Evolutionary conservation across 164 flowering plant species (phyloP), one percentile per base, ranked within the genome.

Genomic region (Chimonanthus salicifolius): DNA sequence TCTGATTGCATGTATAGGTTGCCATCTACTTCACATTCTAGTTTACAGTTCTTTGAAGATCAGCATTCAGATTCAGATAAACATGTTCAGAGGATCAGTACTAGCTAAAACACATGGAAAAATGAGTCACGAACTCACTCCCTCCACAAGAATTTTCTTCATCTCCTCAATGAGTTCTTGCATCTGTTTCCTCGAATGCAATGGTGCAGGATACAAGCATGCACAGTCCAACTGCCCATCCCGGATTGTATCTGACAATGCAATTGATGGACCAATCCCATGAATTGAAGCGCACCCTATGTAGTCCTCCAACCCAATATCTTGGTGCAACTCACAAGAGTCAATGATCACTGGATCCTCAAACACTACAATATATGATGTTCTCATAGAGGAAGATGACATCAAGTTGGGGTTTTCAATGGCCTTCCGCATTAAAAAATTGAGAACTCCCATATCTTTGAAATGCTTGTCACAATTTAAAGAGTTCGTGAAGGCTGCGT

Each of bases 101-200:
- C 33, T 33, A 33, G 33, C 33, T 33, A 1, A 33, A 33, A 33
- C 33, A 33, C 33, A 33, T 33, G 33, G 33, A 33, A 33, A 33
- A 33, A 33, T 33, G 33, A 33, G 33, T 33, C 33, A 33, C 33
- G 33, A 33, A 33, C 33, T 33, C 33, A 33, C 54, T 9, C 49
- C 84, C 33, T 82, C 80, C 4, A 77, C 63, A 49, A 91, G 86
- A 75, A 86, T 76, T 45, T 54, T 84, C 81, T 87, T 87, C 92
- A 92, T 87, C 10, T 77, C 58, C 49, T 83, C 89, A 66, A 94
- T 77, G 50, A 94, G 71, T 49, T 75, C 81, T 33, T 72, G 77
- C 86, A 94, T 87, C 79, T 88, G 98, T 68, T 88, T 89, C 79
- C 92, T 84, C 3, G 95, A 90, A 83, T 89, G 97, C 83, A 92